Base-by-base conservation (phyloP, 345 rosid genomes). In the Punica granatum region DNA sequence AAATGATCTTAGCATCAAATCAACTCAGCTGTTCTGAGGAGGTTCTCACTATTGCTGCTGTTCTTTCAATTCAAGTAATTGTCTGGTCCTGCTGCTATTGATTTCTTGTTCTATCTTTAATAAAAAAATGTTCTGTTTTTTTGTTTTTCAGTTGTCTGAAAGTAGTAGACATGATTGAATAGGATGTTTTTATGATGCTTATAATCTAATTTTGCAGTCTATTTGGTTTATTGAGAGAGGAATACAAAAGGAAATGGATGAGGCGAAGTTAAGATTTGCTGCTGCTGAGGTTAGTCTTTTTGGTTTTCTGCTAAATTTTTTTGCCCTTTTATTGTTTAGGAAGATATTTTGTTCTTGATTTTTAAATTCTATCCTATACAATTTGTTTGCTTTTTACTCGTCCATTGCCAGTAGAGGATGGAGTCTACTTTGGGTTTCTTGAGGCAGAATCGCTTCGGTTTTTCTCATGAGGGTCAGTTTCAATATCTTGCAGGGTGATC, bases 211-310 rank as follows among this genome's bases (percentile, higher is more conserved):
- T 69, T 78, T 80, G 80, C 84, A 93, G 97, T 91, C 98, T 42
- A 83, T 94, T 75, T 94, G 99, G 99, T 81, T 86, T 79, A 82
- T 86, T 80, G 80, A 77, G 44, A 75, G 92, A 74, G 94, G 94
- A 71, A 80, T 79, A 64, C 92, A 89, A 59, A 91, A 72, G 85
- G 96, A 94, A 69, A 78, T 86, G 60, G 99, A 91, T 72, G 98
- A 94, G 75, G 96, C 91, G 61, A 89, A 86, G 79, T 72, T 91
- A 84, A 85, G 96, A 82, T 94, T 89, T 83, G 99, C 98, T 67
- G 98, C 97, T 60, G 97, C 96, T 0, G 99, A 91, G 98, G 98
- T 94, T 76, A 63, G 64, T 54, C 31, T 61, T 46, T 37, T 62
- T 34, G 36, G 26, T 60, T 68, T 66, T 19, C 41, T 35, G 66